A percentile compares a stretch with the other conserved stretches of the same genome.
Evolutionary conservation across 2,329 filamentous ascomycete species (phyloP).

Genomic region (Dothidotthia symphoricarpi): DNA sequence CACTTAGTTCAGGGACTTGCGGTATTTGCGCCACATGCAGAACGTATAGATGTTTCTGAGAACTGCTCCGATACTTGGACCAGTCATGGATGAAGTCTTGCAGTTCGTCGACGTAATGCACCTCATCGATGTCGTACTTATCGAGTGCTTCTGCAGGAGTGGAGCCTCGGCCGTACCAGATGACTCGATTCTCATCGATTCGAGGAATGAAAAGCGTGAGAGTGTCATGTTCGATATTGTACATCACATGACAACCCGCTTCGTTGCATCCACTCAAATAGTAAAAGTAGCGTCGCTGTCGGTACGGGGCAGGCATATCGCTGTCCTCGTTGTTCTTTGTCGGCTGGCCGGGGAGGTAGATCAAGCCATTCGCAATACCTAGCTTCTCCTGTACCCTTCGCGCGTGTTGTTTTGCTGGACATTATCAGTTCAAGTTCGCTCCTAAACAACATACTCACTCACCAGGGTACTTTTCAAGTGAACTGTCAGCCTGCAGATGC

Average conservation of each 20-base stretch:
- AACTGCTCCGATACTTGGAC: conserved; percentile 20
- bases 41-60: conserved; percentile 33
- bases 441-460: conserved; percentile 2
- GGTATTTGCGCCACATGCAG: conserved; percentile 32
- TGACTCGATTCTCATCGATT: conserved; percentile 59
- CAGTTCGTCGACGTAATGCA: conserved; percentile 53
- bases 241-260: conserved; percentile 56
- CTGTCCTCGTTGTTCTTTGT: conserved; percentile 56
- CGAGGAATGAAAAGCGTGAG: conserved; percentile 73
- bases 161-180: conserved; percentile 65
- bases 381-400: conserved; percentile 39
- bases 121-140: conserved; percentile 68
- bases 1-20: conserved; percentile 8
- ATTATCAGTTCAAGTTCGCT: conserved; percentile 4
- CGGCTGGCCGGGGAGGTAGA: conserved; percentile 57
- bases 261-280: conserved; percentile 57
- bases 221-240: conserved; percentile 58
- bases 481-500: conserved; percentile 33
- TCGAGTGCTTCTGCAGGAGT: conserved; percentile 60
- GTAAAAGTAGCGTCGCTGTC: conserved; percentile 62
- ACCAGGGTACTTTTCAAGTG: conserved; percentile 44
- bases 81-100: conserved; percentile 32
- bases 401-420: conserved; percentile 43
- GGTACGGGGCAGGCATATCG: conserved; percentile 57
- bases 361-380: conserved; percentile 45